phyloP scores from a whole-genome alignment of 805 yeast genomes.

The Suhomyces xylopsoci region DNA sequence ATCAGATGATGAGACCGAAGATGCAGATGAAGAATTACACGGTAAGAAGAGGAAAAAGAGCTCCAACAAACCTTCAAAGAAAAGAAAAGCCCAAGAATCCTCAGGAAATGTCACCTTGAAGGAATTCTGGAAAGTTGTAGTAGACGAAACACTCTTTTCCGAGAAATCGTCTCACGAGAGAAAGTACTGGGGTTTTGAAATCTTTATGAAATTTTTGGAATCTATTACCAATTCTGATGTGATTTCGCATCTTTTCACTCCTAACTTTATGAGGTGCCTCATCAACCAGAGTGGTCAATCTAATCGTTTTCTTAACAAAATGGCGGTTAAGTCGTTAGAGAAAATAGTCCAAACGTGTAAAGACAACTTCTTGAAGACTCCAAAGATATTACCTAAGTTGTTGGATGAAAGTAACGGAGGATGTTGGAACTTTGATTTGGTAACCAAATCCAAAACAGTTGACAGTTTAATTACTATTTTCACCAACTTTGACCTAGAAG shows the following conservation, averaged over 20 bases:
- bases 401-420: constrained; percentile 41
- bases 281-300: constrained; percentile 72
- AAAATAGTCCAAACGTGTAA: constrained; percentile 39
- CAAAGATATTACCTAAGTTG: constrained; percentile 24
- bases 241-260: constrained; percentile 44
- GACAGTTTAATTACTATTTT: constrained; percentile 34
- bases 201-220: constrained; percentile 51
- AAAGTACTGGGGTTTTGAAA: constrained; percentile 81
- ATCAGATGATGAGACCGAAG: constrained; percentile 18
- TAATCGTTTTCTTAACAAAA: constrained; percentile 63
- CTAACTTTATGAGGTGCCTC: constrained; percentile 66
- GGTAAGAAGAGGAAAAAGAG: constrained; percentile 33
- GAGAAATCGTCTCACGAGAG: constrained; percentile 79
- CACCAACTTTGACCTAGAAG: constrained; percentile 13
- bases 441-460: constrained; percentile 70
- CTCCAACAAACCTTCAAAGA: constrained; percentile 20
- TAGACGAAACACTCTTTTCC: constrained; percentile 79
- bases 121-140: constrained; percentile 76
- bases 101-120: constrained; percentile 33
- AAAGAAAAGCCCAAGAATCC: constrained; percentile 23
- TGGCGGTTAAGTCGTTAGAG: constrained; percentile 53
- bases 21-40: constrained; percentile 9
- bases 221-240: constrained; percentile 14
- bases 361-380: constrained; percentile 38
- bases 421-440: constrained; percentile 67